These are phyloP conservation scores for Kodamaea sagamina DNA, from an alignment of 805 yeast species.

Conservation along the genomic window DNA sequence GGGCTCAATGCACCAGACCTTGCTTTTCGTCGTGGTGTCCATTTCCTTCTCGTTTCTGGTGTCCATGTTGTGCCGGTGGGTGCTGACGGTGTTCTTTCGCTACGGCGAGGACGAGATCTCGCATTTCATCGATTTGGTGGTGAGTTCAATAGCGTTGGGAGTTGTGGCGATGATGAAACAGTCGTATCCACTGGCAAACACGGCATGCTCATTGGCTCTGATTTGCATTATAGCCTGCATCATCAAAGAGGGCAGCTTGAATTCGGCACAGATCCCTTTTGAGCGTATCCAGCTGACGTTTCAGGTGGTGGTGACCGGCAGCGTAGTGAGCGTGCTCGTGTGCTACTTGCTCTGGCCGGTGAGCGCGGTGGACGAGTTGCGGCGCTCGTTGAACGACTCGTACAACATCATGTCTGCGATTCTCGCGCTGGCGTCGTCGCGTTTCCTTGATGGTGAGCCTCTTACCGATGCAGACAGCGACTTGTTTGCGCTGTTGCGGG, in stretches of 20 bases:
- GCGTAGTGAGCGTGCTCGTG: conserved; percentile 54
- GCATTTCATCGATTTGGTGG: conserved; percentile 53
- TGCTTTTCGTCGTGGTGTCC: conserved; percentile 58
- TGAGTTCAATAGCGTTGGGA: conserved; percentile 60
- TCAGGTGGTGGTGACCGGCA: conserved; percentile 61
- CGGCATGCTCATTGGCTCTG: conserved; percentile 78
- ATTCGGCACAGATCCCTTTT: conserved; percentile 58
- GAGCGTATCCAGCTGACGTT: conserved; percentile 55
- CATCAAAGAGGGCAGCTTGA: conserved; percentile 70
- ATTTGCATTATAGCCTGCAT: conserved; percentile 70
- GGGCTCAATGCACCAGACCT: conserved; percentile 79
- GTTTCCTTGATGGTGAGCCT: conserved; percentile 52
- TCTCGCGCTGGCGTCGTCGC: conserved; percentile 46
- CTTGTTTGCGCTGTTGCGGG: conserved; percentile 40
- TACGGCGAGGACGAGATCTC: conserved; percentile 51
- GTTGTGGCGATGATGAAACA: conserved; percentile 70
- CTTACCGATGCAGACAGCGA: conserved; percentile 41
- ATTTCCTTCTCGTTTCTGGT: conserved; percentile 55
- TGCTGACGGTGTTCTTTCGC: conserved; percentile 49
- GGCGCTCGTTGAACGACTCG: conserved; percentile 49
- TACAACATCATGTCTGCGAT: conserved; percentile 54
- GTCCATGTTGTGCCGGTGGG: conserved; percentile 52
- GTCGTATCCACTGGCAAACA: conserved; percentile 66
- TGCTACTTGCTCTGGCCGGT: conserved; percentile 70
- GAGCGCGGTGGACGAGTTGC: conserved; percentile 51